Percentiles rank a stretch among this genome's conserved stretches.
Conservation (phyloP, 2,329 filamentous ascomycete species). For the Curvularia verruculosa region DNA sequence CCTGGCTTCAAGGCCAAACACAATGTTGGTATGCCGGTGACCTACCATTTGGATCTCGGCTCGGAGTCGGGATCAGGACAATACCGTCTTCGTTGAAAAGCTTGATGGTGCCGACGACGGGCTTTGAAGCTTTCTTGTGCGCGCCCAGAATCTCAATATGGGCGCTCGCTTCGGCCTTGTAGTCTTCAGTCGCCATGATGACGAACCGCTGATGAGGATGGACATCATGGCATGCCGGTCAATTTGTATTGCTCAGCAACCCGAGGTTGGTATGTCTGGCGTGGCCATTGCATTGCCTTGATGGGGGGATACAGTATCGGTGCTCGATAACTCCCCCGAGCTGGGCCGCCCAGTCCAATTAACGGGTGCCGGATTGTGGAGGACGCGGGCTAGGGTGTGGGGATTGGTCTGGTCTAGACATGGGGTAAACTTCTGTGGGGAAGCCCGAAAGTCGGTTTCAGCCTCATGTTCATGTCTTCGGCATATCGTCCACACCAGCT, state of each 20-base stretch:
- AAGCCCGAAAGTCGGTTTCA: slow-evolving; percentile 5
- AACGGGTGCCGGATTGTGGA: slow-evolving; percentile 17
- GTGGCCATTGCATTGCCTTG: neutral
- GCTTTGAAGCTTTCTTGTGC: slow-evolving; percentile 19
- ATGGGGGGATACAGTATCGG: neutral
- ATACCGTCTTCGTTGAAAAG: slow-evolving; percentile 17
- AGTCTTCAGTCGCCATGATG: slow-evolving; percentile 9
- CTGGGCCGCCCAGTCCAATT: slow-evolving; percentile 18
- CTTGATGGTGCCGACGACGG: slow-evolving; percentile 20
- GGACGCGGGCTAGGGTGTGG: slow-evolving; percentile 15
- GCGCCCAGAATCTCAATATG: slow-evolving; percentile 17
- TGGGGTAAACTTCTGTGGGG: slow-evolving; percentile 7
- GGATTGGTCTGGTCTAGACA: slow-evolving; percentile 5
- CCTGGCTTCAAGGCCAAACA: neutral
- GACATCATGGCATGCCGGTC: neutral
- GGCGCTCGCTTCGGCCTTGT: slow-evolving; percentile 8
- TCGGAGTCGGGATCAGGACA: slow-evolving; percentile 21
- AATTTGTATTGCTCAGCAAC: slow-evolving; percentile 3
- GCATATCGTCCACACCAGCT: slow-evolving; percentile 3
- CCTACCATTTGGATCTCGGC: slow-evolving; percentile 18
- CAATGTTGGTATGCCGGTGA: neutral
- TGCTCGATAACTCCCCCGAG: slow-evolving; percentile 11
- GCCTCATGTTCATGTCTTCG: slow-evolving; percentile 9
- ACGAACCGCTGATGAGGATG: neutral
- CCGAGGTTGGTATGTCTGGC: slow-evolving; percentile 1